phyloP scores from a whole-genome alignment of 2,329 filamentous ascomycete genomes.

The Magnaporthiopsis rhizophila region DNA sequence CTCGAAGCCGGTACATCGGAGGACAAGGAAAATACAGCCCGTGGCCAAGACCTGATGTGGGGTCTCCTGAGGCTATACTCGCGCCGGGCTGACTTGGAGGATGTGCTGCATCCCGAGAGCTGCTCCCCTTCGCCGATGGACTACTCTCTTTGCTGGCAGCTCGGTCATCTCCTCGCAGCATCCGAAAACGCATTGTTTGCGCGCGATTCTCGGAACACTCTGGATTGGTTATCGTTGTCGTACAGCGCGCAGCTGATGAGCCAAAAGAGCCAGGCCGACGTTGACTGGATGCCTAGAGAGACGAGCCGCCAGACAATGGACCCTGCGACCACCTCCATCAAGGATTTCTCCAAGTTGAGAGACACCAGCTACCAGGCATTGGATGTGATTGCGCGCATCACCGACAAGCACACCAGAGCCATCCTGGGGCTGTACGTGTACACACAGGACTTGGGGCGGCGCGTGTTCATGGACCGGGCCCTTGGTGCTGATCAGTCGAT shows the following conservation, averaged over 20 bases:
- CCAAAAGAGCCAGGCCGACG: too few relatives aligned
- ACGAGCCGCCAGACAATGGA: too few relatives aligned
- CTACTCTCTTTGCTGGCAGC: conserved; percentile 74
- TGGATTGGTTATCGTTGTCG: conserved; percentile 45
- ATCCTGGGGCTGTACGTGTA: too few relatives aligned
- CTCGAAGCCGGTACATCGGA: conserved; percentile 49
- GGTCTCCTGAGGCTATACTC: conserved; percentile 77
- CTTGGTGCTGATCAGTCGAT: too few relatives aligned
- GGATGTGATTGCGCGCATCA: too few relatives aligned
- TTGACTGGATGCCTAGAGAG: too few relatives aligned
- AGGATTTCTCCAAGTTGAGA: too few relatives aligned
- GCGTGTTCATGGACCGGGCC: too few relatives aligned
- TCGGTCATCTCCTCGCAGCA: conserved; percentile 58
- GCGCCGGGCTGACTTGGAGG: conserved; percentile 52
- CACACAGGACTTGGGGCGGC: too few relatives aligned
- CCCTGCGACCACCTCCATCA: too few relatives aligned
- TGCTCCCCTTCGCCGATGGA: conserved; percentile 68
- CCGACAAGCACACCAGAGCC: too few relatives aligned
- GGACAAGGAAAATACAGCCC: conserved; percentile 43
- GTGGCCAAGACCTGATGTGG: conserved; percentile 75
- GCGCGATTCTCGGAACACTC: conserved; percentile 61
- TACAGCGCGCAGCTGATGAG: conserved; percentile 18
- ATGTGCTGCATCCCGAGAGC: conserved; percentile 67
- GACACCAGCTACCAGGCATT: too few relatives aligned
- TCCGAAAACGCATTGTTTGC: conserved; percentile 49